Percentiles rank a stretch among this genome's conserved stretches.
Evolutionary conservation across 78 protist species (phyloP).

Genomic region (Trichosphaerium sp.): DNA sequence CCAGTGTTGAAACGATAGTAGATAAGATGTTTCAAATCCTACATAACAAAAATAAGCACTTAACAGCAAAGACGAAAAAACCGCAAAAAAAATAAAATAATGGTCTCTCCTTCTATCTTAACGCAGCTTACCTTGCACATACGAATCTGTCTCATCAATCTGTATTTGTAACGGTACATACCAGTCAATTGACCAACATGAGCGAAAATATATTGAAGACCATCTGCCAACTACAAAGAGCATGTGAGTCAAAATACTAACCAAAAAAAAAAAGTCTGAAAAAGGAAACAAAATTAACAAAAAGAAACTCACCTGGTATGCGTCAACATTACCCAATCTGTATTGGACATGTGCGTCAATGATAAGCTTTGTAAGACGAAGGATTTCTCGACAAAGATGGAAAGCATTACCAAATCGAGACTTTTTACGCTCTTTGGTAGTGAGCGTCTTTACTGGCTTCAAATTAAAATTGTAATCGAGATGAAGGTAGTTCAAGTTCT

Average conservation of each 20-base stretch:
- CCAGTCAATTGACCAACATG: constrained; percentile 99
- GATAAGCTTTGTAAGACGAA: constrained; percentile 93
- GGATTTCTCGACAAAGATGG: constrained; percentile 95
- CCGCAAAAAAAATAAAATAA: not conserved
- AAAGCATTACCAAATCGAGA: constrained; percentile 99
- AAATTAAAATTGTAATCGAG: constrained; percentile 99
- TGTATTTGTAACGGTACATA: constrained; percentile 99
- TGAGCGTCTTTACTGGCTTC: constrained; percentile 98
- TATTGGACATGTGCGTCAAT: constrained; percentile 98
- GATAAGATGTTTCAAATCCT: constrained; percentile 94
- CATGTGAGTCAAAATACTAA: not conserved
- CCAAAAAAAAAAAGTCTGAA: not conserved
- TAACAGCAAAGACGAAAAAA: not conserved
- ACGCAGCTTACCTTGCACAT: no score
- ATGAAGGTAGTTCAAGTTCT: constrained; percentile 96
- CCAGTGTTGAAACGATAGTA: constrained; percentile 98
- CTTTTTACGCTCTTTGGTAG: constrained; percentile 99
- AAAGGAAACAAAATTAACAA: not conserved
- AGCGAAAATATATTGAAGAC: constrained; percentile 92
- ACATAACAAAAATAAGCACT: not conserved
- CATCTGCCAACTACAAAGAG: constrained; percentile 91
- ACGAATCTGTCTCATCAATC: constrained; percentile 96
- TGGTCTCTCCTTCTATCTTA: not conserved
- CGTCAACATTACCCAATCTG: constrained; percentile 94
- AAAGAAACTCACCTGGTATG: constrained; percentile 77